phyloP scores from a whole-genome alignment of 116 monocot species.

The Papilionanthe hybrid region DNA sequence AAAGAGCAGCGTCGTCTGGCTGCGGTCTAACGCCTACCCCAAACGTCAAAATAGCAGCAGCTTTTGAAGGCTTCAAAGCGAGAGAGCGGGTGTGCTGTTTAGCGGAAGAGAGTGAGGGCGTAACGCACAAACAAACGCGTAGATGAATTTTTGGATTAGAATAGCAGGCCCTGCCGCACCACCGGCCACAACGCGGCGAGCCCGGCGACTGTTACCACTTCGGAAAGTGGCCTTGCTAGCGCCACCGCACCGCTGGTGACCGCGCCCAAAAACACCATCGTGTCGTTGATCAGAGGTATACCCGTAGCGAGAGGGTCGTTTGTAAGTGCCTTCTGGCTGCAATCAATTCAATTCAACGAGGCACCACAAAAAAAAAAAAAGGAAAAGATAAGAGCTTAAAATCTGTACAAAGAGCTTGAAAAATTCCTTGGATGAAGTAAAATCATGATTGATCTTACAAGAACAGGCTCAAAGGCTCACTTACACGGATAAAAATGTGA shows the following conservation, averaged over 20 bases:
- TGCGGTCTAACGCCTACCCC: not conserved
- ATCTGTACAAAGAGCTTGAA: not conserved
- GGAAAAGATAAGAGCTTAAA: not conserved
- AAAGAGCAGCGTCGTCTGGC: not conserved
- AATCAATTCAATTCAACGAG: not conserved
- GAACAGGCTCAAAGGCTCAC: too few species aligned
- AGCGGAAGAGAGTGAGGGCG: not conserved
- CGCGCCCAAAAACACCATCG: conserved; percentile 8
- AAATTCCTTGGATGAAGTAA: not conserved
- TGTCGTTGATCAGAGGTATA: conserved; percentile 3
- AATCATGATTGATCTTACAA: not conserved
- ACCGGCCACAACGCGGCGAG: not conserved
- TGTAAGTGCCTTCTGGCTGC: not conserved
- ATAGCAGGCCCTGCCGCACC: not conserved
- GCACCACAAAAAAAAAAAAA: not conserved
- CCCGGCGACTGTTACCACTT: not conserved
- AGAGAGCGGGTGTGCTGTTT: too few species aligned
- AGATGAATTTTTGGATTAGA: not conserved
- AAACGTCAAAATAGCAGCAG: not conserved
- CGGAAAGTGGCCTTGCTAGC: not conserved
- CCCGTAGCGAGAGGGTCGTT: not conserved
- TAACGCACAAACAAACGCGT: not conserved
- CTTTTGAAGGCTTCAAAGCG: too few species aligned
- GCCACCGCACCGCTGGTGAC: not conserved
- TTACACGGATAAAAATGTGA: too few species aligned